These are phyloP conservation scores for Alternaria novae-zelandiae DNA, from an alignment of 2,329 filamentous ascomycete genomes.

Conservation along the genomic window DNA sequence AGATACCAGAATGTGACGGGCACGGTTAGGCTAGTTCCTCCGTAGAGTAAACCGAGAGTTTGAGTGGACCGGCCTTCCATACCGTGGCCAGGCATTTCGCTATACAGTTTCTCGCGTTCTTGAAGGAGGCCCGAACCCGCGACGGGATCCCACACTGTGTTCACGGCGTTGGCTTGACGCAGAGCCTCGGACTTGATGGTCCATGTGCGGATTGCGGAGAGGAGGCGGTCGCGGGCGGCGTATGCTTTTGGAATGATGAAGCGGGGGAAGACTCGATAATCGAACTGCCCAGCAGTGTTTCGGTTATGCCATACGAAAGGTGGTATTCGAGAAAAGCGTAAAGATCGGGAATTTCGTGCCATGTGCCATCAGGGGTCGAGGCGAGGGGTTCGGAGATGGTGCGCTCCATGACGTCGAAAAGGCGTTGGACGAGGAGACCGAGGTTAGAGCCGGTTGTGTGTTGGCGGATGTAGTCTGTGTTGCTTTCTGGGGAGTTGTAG, in stretches of 20 bases:
- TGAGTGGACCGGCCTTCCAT: slow-evolving; percentile 18
- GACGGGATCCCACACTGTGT: slow-evolving; percentile 15
- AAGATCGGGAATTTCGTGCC: slow-evolving; percentile 19
- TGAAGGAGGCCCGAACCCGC: slow-evolving; percentile 20
- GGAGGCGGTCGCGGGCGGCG: slow-evolving; percentile 19
- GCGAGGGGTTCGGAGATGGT: slow-evolving; percentile 7
- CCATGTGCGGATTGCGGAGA: slow-evolving; percentile 12
- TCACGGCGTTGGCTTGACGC: background rate
- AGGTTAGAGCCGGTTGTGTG: slow-evolving; percentile 14
- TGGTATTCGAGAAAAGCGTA: slow-evolving; percentile 16
- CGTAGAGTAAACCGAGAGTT: slow-evolving; percentile 22
- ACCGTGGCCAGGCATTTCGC: slow-evolving; percentile 15
- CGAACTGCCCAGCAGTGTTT: slow-evolving; percentile 15
- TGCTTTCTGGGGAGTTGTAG: slow-evolving; percentile 12
- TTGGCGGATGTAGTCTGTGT: slow-evolving; percentile 17
- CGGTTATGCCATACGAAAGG: slow-evolving; percentile 9
- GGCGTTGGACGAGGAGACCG: slow-evolving; percentile 8
- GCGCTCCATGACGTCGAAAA: slow-evolving; percentile 11
- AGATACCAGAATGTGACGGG: slow-evolving; percentile 25
- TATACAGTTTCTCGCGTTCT: slow-evolving; percentile 22
- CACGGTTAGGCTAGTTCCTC: slow-evolving; percentile 16
- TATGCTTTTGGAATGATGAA: slow-evolving; percentile 14
- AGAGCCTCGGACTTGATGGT: slow-evolving; percentile 6
- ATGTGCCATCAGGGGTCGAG: background rate
- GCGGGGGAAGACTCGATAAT: slow-evolving; percentile 13